Evolutionary conservation across 148 eudicot genomes (phyloP), one percentile per base, ranked within the genome.

Genomic region (Cornus kousa): DNA sequence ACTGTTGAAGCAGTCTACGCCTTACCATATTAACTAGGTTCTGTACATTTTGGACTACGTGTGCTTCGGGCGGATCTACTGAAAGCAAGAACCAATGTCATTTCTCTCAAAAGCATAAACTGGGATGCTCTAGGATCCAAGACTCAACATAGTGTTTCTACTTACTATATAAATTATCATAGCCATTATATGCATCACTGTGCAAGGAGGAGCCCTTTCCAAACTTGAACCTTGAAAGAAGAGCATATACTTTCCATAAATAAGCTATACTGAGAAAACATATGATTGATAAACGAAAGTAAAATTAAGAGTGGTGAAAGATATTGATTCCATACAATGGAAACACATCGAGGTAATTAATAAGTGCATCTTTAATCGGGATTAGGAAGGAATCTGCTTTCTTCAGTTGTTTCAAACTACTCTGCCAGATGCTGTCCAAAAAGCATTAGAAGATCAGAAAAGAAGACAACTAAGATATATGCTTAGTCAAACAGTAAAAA

Each of bases 1-100:
- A 83, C 84, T 91, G 88, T 82, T 92, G 93, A 82, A 74, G 87
- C 78, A 94, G 82, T 78, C 70, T 85, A 60, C 99, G 98, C 57
- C 84, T 88, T 64, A 75, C 77, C 20, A 65, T 70, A 71, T 79
- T 73, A 37, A 70, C 85, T 17, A 67, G 75, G 75, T 80, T 82
- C 24, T 82, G 77, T 3, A 57, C 78, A 78, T 72, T 76, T 71
- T 81, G 82, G 74, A 72, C 75, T 31, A 68, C 10, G 32, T 75
- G 78, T 43, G 79, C 80, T 81, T 83, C 79, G 46, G 80, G 79
- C 20, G 85, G 84, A 84, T 82, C 97, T 91, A 84, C 33, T 20
- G 64, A 75, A 70, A 13, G 43, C 57, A 59, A 77, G 50, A 72
- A 83, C 2, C 8, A 40, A 62, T 46, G 19, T 78, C 67, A 60